Conservation (phyloP, 2,329 filamentous ascomycete genomes). For the Fusarium siculi region DNA sequence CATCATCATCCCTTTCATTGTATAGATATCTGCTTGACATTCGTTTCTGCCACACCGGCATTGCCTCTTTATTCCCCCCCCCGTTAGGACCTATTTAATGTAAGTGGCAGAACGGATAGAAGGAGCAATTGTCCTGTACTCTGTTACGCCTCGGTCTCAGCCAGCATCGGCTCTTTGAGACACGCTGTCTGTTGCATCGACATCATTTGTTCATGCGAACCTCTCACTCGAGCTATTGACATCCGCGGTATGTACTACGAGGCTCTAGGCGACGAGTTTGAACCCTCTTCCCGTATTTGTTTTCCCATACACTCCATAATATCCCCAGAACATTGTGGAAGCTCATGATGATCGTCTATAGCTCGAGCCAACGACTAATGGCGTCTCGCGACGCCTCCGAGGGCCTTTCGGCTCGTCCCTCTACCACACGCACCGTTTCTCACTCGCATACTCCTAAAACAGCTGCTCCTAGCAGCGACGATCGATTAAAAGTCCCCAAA, state of each 20-base stretch:
- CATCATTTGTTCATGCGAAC: conserved; percentile 26
- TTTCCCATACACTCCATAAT: neutral
- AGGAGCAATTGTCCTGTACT: conserved; percentile 4
- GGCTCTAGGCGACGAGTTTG: conserved; percentile 8
- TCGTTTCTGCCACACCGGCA: conserved; percentile 9
- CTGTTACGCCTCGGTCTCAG: conserved; percentile 17
- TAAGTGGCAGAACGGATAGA: neutral
- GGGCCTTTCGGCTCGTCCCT: conserved; percentile 46
- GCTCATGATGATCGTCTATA: conserved; percentile 46
- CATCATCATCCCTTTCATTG: conserved; percentile 5
- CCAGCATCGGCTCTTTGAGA: conserved; percentile 35
- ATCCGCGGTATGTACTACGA: conserved; percentile 31
- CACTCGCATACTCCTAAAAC: conserved; percentile 39
- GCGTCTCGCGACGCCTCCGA: conserved; percentile 46
- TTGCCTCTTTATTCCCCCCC: neutral
- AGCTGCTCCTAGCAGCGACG: conserved; percentile 44
- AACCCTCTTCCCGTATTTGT: neutral
- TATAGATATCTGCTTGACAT: conserved; percentile 7
- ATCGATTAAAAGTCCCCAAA: conserved; percentile 51
- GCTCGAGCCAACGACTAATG: conserved; percentile 47
- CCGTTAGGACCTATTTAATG: neutral
- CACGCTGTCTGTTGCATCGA: conserved; percentile 42
- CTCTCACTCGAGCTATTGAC: conserved; percentile 23
- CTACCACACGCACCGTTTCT: conserved; percentile 46
- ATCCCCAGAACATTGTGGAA: conserved; percentile 5